Evolutionary conservation across 371 early-diverging fungal genomes (phyloP), one percentile per base, ranked within the genome.

Genomic region (Mucor plumbeus): DNA sequence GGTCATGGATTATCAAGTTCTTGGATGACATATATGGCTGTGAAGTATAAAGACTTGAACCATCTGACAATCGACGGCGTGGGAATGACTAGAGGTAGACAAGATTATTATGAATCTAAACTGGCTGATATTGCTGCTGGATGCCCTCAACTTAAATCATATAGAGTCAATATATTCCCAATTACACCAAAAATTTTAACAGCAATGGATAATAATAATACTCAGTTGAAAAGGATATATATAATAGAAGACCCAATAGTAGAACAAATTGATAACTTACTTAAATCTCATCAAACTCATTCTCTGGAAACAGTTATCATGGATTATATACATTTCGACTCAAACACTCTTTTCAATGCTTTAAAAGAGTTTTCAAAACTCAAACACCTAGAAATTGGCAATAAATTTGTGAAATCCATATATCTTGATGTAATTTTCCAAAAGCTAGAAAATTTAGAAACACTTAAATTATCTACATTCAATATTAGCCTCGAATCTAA

Each of bases 1-100:
- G 19, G 15, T 7, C 35, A 15, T 61, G 61, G 48, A 34, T 9
- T 61, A 35, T 8, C 14, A 35, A 34, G 36, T 34, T n/a, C 35
- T 1, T 61, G 61, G 61, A 33, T 61, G 61, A 19, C 47, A 35
- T 61, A 61, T 19, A 48, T 61, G 21, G 21, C 61, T 15, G 15
- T 5, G 9, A 61, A 61, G 21, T 61, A 61, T 36, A 35, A 34
- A 5, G 8, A 36, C 2, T 9, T 61, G 17, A 19, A 35, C 0
- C 2, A 19, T 14, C 36, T 61, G 48, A 36, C 36, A 5, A 61
- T 61, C 5, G 34, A 44, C 6, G 61, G 48, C 1, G 36, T 48
- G 10, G 61, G 48, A 3, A 48, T 48, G 34, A 19, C 7, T 0
- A 61, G 36, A 13, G 34, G 31, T 0, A 15, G 19, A 14, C 35